Evolutionary conservation across 2,329 filamentous ascomycete species (phyloP).

Genomic region (Arthroderma sp.): DNA sequence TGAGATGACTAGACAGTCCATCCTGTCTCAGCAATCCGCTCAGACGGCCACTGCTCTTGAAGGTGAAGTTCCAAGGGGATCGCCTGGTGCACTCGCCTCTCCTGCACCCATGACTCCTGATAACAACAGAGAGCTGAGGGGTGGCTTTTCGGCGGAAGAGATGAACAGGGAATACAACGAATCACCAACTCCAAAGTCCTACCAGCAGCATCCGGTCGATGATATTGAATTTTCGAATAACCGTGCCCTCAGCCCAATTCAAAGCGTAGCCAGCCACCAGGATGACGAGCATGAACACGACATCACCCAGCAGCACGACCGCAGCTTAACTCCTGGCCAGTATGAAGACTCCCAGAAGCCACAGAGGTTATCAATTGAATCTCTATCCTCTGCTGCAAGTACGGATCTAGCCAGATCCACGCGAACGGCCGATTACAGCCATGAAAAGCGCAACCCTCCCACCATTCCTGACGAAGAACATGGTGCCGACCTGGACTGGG

Average conservation of each 20-base stretch:
- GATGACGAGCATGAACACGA: conserved; percentile 54
- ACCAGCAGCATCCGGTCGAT: conserved; percentile 35
- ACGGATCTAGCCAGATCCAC: conserved; percentile 46
- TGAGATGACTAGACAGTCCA: conserved; percentile 76
- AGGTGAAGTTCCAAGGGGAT: conserved; percentile 47
- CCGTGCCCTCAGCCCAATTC: conserved; percentile 73
- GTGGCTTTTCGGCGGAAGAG: background rate
- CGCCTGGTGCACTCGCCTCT: background rate
- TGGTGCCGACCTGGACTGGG: conserved; percentile 26
- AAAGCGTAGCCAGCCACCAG: conserved; percentile 79
- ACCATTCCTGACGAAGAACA: conserved; percentile 33
- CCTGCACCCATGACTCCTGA: background rate
- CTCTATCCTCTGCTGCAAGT: conserved; percentile 46
- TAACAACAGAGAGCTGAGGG: background rate
- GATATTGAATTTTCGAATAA: conserved; percentile 51
- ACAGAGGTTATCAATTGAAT: conserved; percentile 43
- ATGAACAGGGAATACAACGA: background rate
- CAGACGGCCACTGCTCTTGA: conserved; percentile 57
- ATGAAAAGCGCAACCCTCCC: conserved; percentile 40
- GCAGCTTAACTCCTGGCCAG: background rate
- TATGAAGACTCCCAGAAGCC: background rate
- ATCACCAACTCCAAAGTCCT: conserved; percentile 28
- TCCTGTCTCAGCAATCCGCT: conserved; percentile 70
- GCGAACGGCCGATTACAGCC: conserved; percentile 42
- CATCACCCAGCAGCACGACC: conserved; percentile 42